Evolutionary conservation across 345 rosid species (phyloP), one percentile per base, ranked within the genome.

Genomic region (Erysimum cheiranthoides): DNA sequence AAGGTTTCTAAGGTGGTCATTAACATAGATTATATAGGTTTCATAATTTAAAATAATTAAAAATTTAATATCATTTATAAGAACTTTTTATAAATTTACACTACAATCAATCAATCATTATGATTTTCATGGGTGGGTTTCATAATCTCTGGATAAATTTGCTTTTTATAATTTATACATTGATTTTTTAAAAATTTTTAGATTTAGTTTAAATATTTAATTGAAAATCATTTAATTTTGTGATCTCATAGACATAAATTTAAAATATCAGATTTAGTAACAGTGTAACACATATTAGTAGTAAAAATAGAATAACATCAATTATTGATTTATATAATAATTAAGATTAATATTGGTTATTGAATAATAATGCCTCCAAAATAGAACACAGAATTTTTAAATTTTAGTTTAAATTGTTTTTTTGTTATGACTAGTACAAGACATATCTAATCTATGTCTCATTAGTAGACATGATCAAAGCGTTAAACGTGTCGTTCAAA

Each of bases 391-490:
- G 10, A n/a, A 1, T 27, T 2, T 5, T 21, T 4, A 51, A 52
- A 40, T 16, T 28, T 50, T 11, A 36, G 34, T 49, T 35, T 8
- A 36, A 70, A 56, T 12, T 25, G 8, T 3, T 16, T 3, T 7
- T 17, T 60, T 16, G 25, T 50, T 36, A 18, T 38, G 46, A 49
- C 54, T 59, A 28, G 61, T 49, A 36, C 52, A 39, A 38, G 61
- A 68, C 66, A 74, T 50, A 75, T 75, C 68, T 49, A 38, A 75
- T 67, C 54, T 49, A 58, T 68, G 45, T 68, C 69, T 60, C 49
- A 61, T 52, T 61, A 39, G 8, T 25, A 51, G 57, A 68, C 17
- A 43, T 68, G 64, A 68, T 38, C 36, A 45, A 68, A 9, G 16
- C 12, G 28, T 21, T 69, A 21, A 61, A 75, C 74, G 74, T 75